Conservation (phyloP, 1,284 basidiomycete genomes). For the Trichosporon sp. region DNA sequence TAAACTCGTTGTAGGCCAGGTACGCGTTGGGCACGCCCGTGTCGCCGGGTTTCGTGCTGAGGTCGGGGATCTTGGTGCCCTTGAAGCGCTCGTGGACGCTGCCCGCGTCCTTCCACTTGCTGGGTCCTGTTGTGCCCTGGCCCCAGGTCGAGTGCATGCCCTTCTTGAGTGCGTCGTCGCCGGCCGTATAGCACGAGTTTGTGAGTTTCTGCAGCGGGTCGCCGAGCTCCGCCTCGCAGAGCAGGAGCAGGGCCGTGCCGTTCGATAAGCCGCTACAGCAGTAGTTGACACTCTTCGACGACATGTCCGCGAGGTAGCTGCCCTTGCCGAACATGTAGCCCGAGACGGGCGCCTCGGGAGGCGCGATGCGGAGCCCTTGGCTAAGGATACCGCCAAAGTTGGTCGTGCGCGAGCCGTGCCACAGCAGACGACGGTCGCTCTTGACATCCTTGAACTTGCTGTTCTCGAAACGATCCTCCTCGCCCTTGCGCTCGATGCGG, state of each 20-base stretch:
- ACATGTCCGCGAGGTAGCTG: constrained; percentile 70
- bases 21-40: constrained; percentile 24
- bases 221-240: constrained; percentile 36
- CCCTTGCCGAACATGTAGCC: constrained; percentile 69
- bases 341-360: constrained; percentile 61
- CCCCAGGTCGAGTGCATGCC: constrained; percentile 33
- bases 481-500: constrained; percentile 63
- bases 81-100: constrained; percentile 28
- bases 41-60: constrained; percentile 14
- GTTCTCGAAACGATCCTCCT: constrained; percentile 62
- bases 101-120: constrained; percentile 33
- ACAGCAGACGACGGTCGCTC: constrained; percentile 65
- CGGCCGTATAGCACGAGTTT: constrained; percentile 29
- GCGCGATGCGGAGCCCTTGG: constrained; percentile 69
- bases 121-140: constrained; percentile 28
- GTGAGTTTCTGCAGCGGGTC: constrained; percentile 29
- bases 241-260: constrained; percentile 30
- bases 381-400: constrained; percentile 62
- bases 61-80: constrained; percentile 30
- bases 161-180: constrained; percentile 23
- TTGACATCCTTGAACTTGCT: constrained; percentile 58
- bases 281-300: constrained; percentile 69
- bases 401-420: constrained; percentile 62
- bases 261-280: constrained; percentile 58
- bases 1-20: constrained; percentile 36